Percentiles rank a stretch among this genome's conserved stretches.
These are phyloP conservation scores for Rutstroemia sp. DNA, from an alignment of 2,329 filamentous ascomycete genomes.

Conservation along the genomic window DNA sequence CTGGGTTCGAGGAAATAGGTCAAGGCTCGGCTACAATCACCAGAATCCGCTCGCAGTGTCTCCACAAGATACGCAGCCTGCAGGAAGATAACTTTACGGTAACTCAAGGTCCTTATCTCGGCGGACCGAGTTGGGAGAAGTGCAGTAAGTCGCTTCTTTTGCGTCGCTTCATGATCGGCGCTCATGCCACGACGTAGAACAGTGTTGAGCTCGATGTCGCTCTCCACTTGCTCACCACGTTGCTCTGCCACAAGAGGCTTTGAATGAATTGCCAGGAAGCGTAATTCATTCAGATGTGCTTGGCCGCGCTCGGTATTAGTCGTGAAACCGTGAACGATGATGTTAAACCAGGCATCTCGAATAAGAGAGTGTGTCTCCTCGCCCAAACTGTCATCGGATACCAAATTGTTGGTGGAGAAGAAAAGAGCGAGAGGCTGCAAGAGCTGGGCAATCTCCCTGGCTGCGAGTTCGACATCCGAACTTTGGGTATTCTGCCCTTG, in stretches of 20 bases:
- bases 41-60: conserved; percentile 74
- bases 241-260: conserved; percentile 82
- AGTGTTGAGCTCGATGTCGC: conserved; percentile 93
- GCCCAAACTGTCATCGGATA: conserved; percentile 39
- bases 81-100: conserved; percentile 86
- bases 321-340: conserved; percentile 87
- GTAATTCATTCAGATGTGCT: conserved; percentile 67
- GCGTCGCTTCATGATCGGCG: conserved; percentile 66
- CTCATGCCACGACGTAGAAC: conserved; percentile 82
- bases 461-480: conserved; percentile 73
- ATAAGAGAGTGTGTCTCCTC: conserved; percentile 68
- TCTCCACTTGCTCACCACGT: conserved; percentile 83
- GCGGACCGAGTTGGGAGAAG: conserved; percentile 69
- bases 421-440: conserved; percentile 82
- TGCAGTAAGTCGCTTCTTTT: conserved; percentile 70
- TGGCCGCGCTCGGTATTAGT: conserved; percentile 65
- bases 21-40: conserved; percentile 83
- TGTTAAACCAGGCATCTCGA: conserved; percentile 96
- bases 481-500: conserved; percentile 66
- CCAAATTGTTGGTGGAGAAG: conserved; percentile 58
- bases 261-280: conserved; percentile 79
- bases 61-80: conserved; percentile 88
- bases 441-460: conserved; percentile 80
- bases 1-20: conserved; percentile 94
- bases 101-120: conserved; percentile 76